Conservation (phyloP, 208 protist species). For the Naegleria fowleri region DNA sequence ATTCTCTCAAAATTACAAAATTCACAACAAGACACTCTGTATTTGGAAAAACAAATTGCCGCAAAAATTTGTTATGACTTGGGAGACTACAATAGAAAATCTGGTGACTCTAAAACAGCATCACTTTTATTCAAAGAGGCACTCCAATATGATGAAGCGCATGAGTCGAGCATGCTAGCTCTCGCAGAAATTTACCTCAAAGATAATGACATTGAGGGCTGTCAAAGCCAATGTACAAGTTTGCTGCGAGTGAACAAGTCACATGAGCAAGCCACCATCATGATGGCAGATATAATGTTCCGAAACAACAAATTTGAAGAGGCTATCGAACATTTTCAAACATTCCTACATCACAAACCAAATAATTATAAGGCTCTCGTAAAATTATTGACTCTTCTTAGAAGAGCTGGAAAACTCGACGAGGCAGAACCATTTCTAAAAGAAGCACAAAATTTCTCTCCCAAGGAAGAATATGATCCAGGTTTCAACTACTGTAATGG, state of each 20-base stretch:
- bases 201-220: conserved; percentile 66
- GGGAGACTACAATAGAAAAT: conserved; percentile 49
- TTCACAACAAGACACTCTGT: conserved; percentile 67
- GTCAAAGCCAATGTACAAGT: conserved; percentile 72
- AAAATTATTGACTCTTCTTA: conserved; percentile 70
- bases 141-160: conserved; percentile 67
- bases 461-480: conserved; percentile 53
- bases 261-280: conserved; percentile 75
- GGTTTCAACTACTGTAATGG: conserved; percentile 74
- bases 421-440: conserved; percentile 56
- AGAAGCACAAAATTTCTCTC: conserved; percentile 43
- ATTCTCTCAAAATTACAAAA: conserved; percentile 62
- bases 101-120: conserved; percentile 50
- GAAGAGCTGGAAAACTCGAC: conserved; percentile 63
- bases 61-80: conserved; percentile 69
- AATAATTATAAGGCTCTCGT: conserved; percentile 77
- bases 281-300: conserved; percentile 84
- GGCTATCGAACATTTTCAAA: conserved; percentile 69
- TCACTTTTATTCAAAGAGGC: conserved; percentile 69
- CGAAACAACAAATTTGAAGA: conserved; percentile 66
- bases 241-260: conserved; percentile 70
- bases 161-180: conserved; percentile 63
- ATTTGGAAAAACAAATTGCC: conserved; percentile 63
- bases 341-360: conserved; percentile 69
- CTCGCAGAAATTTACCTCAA: conserved; percentile 68